phyloP scores from a whole-genome alignment of 768 basidiomycete species.

The Cyclocybe cylindracea region DNA sequence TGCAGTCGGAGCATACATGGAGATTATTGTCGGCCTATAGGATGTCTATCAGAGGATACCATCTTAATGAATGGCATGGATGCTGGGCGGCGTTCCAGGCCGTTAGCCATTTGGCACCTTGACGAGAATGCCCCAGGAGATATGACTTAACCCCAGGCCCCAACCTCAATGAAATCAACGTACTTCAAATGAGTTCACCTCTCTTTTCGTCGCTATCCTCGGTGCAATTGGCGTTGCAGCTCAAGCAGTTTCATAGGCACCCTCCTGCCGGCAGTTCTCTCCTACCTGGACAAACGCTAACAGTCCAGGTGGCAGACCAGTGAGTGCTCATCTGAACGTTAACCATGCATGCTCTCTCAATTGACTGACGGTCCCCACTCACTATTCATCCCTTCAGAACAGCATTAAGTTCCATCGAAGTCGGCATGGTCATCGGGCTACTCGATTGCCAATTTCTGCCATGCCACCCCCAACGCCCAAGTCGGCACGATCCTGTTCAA shows the following conservation, averaged over 20 bases:
- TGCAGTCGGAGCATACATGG: too few species aligned
- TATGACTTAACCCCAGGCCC: too few species aligned
- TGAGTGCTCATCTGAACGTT: slow-evolving; percentile 18
- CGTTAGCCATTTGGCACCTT: too few species aligned
- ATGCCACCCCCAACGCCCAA: slow-evolving; percentile 19
- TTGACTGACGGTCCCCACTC: background rate
- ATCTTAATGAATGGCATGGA: too few species aligned
- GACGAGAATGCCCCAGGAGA: too few species aligned
- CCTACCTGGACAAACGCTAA: slow-evolving; percentile 28
- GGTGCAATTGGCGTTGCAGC: slow-evolving; percentile 32
- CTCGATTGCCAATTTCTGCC: slow-evolving; percentile 30
- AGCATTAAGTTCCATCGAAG: slow-evolving; percentile 39
- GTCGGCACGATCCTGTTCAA: slow-evolving; percentile 44
- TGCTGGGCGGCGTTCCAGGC: too few species aligned
- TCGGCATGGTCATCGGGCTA: slow-evolving; percentile 45
- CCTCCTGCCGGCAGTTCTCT: slow-evolving; percentile 30
- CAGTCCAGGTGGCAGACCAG: slow-evolving; percentile 38
- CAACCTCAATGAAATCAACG: too few species aligned
- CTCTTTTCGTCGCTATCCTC: slow-evolving; percentile 16
- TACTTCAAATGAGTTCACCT: slow-evolving; percentile 12
- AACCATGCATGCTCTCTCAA: background rate
- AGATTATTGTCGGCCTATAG: too few species aligned
- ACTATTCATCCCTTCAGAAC: slow-evolving; percentile 24
- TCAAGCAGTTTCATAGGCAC: slow-evolving; percentile 27
- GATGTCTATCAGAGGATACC: too few species aligned